Base-by-base conservation (phyloP, 2,329 filamentous ascomycete species). In the Periconia macrospinosa region DNA sequence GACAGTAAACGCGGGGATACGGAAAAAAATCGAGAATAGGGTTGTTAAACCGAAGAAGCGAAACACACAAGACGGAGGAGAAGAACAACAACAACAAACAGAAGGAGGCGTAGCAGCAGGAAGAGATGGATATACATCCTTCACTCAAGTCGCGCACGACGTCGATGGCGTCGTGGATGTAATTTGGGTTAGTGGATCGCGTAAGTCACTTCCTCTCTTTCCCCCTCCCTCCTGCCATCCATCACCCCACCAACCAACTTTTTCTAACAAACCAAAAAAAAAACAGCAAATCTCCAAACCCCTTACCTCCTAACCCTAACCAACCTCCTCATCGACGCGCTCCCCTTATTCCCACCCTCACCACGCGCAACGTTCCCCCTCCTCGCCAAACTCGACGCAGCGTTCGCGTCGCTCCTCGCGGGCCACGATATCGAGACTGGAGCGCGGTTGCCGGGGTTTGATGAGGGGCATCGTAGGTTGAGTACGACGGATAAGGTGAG, bases 161-260 rank as follows among this genome's bases (percentile, higher is more conserved):
- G 73, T 96, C 1, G 89, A 92, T 52, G 80, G 81, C 6, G 70
- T 96, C 13, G 76, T 96, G 15, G 88, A 95, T 71, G 83, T 95
- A 8, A 75, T 96, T 6, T 97, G 93, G 93, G 83, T 91, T 19
- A 91, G 87, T 30, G 91, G 89, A 10, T 96, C 92, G 19, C 91
- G 91, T 92, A 79, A 70, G 90, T 80, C 30, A 45, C 42, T 27
- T 23, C 14, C 42, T 27, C 9, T 18, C 14, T 44, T 27, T 8
- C 23, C 23, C 10, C 6, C 42, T 44, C 17, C 42, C 19, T 15
- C 33, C 33, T 14, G 3, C 33, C 11, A 44, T 15, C 17, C 27
- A 11, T 35, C 7, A 23, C 35, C 23, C 11, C 18, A 19, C 17
- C 27, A 20, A 19, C 10, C 23, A n/a, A 2, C 3, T 1, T 48